These are phyloP conservation scores for Aspergillus sp. DNA, from an alignment of 2,329 filamentous ascomycete genomes.

Conservation along the genomic window DNA sequence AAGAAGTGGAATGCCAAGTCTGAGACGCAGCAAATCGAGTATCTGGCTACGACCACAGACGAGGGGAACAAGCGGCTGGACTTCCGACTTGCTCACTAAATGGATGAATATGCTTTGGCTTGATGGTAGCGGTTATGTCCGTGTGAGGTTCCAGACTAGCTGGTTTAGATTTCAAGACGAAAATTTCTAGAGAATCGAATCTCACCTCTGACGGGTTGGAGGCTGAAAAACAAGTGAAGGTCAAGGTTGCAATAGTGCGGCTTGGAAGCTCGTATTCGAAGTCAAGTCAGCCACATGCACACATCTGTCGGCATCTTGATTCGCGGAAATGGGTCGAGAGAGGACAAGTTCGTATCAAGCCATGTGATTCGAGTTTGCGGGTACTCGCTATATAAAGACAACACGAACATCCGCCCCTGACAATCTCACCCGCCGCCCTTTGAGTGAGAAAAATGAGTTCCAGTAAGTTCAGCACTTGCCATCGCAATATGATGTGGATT, in stretches of 20 bases:
- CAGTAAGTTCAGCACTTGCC: not conserved
- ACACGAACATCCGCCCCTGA: not conserved
- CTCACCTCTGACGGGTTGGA: not conserved
- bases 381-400: not conserved
- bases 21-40: conserved; percentile 32
- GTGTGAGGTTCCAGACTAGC: not conserved
- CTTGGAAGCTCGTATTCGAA: not conserved
- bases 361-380: not conserved
- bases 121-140: not conserved
- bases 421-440: not conserved
- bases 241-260: not conserved
- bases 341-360: not conserved
- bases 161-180: not conserved
- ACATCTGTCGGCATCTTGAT: not conserved
- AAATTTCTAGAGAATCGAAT: not conserved
- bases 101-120: not conserved
- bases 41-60: conserved; percentile 36
- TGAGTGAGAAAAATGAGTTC: not conserved
- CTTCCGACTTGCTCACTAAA: conserved; percentile 33
- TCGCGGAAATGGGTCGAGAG: not conserved
- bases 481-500: not conserved
- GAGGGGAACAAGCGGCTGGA: conserved; percentile 45
- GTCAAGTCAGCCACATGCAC: not conserved
- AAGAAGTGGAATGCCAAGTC: conserved; percentile 39
- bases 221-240: not conserved